Base-by-base conservation (phyloP, 345 rosid genomes). In the Chamaenerion angustifolium region DNA sequence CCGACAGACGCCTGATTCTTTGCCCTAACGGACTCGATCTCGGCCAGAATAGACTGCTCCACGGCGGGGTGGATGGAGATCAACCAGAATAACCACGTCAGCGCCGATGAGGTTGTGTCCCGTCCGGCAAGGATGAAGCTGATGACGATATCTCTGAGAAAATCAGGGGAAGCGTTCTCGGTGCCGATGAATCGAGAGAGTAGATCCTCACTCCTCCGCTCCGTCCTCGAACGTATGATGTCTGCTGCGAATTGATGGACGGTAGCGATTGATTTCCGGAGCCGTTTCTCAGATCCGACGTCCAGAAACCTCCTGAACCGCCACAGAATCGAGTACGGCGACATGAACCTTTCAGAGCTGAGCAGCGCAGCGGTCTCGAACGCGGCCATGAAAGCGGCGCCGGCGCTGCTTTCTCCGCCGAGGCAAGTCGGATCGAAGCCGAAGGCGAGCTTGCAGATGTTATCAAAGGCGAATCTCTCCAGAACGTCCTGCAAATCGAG, bases 201-300 rank as follows among this genome's bases (percentile, higher is more conserved):
- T 1, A 55, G 1, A 16, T 55, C 58, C 41, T 44, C 10, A 16
- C 41, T n/a, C 43, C n/a, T 46, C 13, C 10, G 16, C 40, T 43
- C 18, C 19, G 43, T 21, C 6, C 42, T 54, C 19, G 49, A 19
- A 19, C 42, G 10, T 44, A 44, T 11, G 17, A 54, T 23, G 16
- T 54, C 40, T 25, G 43, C 49, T 16, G 37, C 18, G 12, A 13
- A 44, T 9, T 5, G 11, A 11, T 16, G 49, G 12, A 54, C 16
- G 27, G 9, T 42, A 27, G 56, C 12, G 46, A 53, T 25, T n/a
- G 49, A 6, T 21, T 53, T 17, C 31, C n/a, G 17, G 12, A 53
- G 31, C 35, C 40, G 10, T 18, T 82, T 88, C 3, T 89, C 90
- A 37, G 21, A 46, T 8, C 53, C 53, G 12, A 49, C 11, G 11